A percentile compares a stretch with the other conserved stretches of the same genome.
These are phyloP conservation scores for Phlyctochytrium planicorne DNA, from an alignment of 192 early-diverging fungal species.

Conservation along the genomic window DNA sequence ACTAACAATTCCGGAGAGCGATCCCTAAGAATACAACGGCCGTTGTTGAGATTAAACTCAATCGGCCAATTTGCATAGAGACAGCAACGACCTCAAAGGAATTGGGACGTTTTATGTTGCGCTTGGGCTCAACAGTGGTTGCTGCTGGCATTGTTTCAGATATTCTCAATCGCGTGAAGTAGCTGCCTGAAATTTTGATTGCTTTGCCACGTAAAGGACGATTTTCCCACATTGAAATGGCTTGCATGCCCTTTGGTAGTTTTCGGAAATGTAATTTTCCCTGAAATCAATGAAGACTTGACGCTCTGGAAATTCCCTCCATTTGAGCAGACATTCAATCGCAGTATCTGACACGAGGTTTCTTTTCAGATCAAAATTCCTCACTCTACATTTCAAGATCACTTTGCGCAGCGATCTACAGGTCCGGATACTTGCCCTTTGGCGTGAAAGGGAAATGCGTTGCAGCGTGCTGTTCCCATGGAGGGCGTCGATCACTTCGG, in stretches of 20 bases:
- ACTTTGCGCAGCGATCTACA: too few species aligned
- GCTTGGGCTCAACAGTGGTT: constrained; percentile 80
- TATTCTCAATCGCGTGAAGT: constrained; percentile 27
- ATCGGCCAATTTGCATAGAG: constrained; percentile 81
- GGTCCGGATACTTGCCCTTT: too few species aligned
- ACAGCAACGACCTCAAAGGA: constrained; percentile 83
- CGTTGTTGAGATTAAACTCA: constrained; percentile 74
- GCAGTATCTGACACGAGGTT: too few species aligned
- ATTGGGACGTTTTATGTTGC: constrained; percentile 83
- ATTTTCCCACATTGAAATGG: background rate
- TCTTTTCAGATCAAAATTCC: too few species aligned
- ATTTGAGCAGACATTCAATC: too few species aligned
- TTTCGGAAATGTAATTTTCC: background rate
- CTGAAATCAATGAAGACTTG: background rate
- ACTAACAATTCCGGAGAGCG: constrained; percentile 48
- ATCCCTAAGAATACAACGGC: constrained; percentile 66
- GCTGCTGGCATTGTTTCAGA: constrained; percentile 71
- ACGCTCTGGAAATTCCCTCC: background rate
- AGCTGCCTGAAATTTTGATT: background rate
- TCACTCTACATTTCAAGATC: too few species aligned
- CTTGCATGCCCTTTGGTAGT: background rate
- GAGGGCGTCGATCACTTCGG: too few species aligned
- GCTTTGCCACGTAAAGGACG: background rate
- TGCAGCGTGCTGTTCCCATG: too few species aligned
- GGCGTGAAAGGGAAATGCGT: too few species aligned